phyloP scores from a whole-genome alignment of 2,329 filamentous ascomycete species.

The Berkeleyomyces basicola region DNA sequence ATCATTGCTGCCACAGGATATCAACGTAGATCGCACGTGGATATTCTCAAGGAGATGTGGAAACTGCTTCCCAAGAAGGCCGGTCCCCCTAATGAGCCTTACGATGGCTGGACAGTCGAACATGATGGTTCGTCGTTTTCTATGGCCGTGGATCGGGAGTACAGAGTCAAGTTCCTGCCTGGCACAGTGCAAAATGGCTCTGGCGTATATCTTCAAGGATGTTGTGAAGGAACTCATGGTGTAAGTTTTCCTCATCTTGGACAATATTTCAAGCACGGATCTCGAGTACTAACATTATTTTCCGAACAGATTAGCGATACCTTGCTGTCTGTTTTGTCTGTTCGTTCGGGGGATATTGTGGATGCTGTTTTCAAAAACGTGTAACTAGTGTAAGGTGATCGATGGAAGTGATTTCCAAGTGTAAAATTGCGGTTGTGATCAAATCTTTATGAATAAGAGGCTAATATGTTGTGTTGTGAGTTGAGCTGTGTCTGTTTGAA shows the following conservation, averaged over 20 bases:
- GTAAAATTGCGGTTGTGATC: too few relatives aligned
- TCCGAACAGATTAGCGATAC: constrained; percentile 54
- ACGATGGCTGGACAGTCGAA: constrained; percentile 25
- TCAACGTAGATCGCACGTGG: constrained; percentile 57
- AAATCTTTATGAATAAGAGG: too few relatives aligned
- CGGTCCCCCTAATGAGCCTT: constrained; percentile 18
- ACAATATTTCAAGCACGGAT: not conserved
- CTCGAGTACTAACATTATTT: constrained; percentile 13
- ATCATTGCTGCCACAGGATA: constrained; percentile 85
- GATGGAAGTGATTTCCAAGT: not conserved
- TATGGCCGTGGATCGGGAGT: constrained; percentile 57
- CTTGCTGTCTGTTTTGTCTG: constrained; percentile 60
- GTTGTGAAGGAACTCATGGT: constrained; percentile 82
- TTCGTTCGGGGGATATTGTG: constrained; percentile 63
- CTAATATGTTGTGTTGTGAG: too few relatives aligned
- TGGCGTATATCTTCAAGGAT: constrained; percentile 85
- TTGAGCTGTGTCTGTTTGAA: too few relatives aligned
- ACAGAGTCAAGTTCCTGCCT: constrained; percentile 54
- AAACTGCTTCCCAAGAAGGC: constrained; percentile 42
- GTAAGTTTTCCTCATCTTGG: constrained; percentile 38
- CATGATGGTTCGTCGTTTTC: constrained; percentile 20
- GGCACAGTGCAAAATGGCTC: constrained; percentile 53
- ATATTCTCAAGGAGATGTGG: constrained; percentile 52
- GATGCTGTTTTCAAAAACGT: constrained; percentile 46
- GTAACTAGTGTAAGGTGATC: not conserved